Conservation (phyloP, 345 rosid genomes). For the Eutrema heterophyllum region DNA sequence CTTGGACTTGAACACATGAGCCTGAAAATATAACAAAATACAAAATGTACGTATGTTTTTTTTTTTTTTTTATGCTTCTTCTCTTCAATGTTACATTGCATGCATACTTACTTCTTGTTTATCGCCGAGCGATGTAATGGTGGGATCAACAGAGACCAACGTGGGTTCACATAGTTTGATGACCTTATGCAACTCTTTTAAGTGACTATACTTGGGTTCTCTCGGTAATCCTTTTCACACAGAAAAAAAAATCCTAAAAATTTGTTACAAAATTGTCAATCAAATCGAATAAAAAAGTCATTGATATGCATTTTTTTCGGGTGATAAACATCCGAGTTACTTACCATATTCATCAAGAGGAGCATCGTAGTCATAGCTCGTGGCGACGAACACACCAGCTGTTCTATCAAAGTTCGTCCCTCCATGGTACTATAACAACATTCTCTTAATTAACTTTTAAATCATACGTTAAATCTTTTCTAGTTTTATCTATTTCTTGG, state of each 20-base stretch:
- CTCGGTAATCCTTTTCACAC: slow-evolving; percentile 68
- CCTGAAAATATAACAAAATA: slow-evolving; percentile 36
- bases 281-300: neutral
- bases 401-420: slow-evolving; percentile 96
- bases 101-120: slow-evolving; percentile 57
- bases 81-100: neutral
- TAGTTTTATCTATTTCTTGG: neutral
- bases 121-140: slow-evolving; percentile 45
- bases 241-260: neutral
- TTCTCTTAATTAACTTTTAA: neutral
- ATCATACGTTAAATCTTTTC: neutral
- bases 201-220: slow-evolving; percentile 78
- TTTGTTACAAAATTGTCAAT: neutral
- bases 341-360: slow-evolving; percentile 93
- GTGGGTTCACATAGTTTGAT: slow-evolving; percentile 66
- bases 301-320: neutral
- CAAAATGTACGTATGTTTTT: neutral
- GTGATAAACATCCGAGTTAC: neutral
- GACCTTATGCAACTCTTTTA: slow-evolving; percentile 65
- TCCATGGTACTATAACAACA: slow-evolving; percentile 69
- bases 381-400: slow-evolving; percentile 74
- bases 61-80: neutral
- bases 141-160: slow-evolving; percentile 50
- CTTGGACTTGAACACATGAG: slow-evolving; percentile 58
- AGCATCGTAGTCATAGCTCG: slow-evolving; percentile 95